Conservation (phyloP, 164 flowering plant species). For the Piper betle region DNA sequence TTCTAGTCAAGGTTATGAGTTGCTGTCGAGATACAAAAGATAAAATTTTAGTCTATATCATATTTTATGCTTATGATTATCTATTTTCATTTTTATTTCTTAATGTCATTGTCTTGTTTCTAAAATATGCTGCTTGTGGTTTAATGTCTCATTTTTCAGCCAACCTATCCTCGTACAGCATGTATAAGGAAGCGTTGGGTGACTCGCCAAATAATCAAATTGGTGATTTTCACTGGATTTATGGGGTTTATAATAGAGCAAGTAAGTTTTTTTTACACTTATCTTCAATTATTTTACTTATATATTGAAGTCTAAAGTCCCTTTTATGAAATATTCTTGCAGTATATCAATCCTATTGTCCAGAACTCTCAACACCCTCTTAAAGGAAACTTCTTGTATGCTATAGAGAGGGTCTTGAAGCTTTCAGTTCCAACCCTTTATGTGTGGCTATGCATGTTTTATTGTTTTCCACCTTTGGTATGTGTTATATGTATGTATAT, state of each 20-base stretch:
- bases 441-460: constrained; percentile 99
- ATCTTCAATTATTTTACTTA: background rate
- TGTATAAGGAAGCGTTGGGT: constrained; percentile 83
- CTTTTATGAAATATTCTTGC: constrained; percentile 25
- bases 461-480: constrained; percentile 96
- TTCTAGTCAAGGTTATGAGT: too few relatives aligned
- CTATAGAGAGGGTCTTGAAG: constrained; percentile 89
- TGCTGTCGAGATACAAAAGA: too few relatives aligned
- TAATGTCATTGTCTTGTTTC: background rate
- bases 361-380: constrained; percentile 89
- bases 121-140: constrained; percentile 3
- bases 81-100: background rate
- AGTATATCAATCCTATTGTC: constrained; percentile 96
- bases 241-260: constrained; percentile 82
- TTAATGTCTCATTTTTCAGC: constrained; percentile 26
- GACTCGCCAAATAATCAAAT: constrained; percentile 64
- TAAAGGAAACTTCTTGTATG: constrained; percentile 79
- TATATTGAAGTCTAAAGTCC: constrained; percentile 10
- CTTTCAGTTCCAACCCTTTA: constrained; percentile 52
- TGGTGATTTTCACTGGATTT: constrained; percentile 81
- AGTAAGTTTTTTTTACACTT: constrained; percentile 7
- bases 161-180: constrained; percentile 75
- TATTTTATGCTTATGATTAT: too few relatives aligned
- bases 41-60: too few relatives aligned
- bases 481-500: constrained; percentile 10